Evolutionary conservation across 345 rosid genomes (phyloP), one percentile per base, ranked within the genome.

Genomic region (Rhizophora apiculata): DNA sequence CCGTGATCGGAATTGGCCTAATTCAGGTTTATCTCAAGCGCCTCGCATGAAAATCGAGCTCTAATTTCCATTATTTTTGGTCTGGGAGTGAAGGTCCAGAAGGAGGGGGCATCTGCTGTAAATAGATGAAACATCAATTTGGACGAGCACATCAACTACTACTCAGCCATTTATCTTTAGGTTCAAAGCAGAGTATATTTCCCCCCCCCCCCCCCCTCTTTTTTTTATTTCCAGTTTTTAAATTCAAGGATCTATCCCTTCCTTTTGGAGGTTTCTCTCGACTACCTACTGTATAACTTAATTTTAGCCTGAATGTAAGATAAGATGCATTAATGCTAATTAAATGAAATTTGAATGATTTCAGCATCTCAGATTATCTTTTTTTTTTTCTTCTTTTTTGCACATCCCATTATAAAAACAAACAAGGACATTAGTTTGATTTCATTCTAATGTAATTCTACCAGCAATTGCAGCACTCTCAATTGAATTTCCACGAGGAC

Each of bases 21-120:
- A 68, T 87, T 83, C 87, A 86, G 95, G 88, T 54, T 65, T 82
- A 66, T 73, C 64, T 64, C 85, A 82, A 77, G 82, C 69, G 43
- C 68, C 87, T 39, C 70, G 76, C 72, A 74, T 74, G 91, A 89
- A 91, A 82, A 68, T 78, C 59, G 89, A 89, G 83, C 84, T 79
- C 73, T 85, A 82, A 72, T 72, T 58, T 64, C 83, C 75, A 74
- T 78, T 83, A 64, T 82, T 77, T 75, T 77, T 76, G 68, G 71
- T 52, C 74, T 73, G 60, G 37, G 61, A 62, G 62, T 68, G 43
- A 67, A 69, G 71, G 76, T 72, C 75, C 73, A 69, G 67, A 78
- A 69, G 69, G 60, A 71, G 64, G 63, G 68, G 81, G 39, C 74
- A 82, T 76, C 70, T 69, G 76, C 64, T 86, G 93, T 85, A 88